These are phyloP conservation scores for Pugionium dolabratum DNA, from an alignment of 345 rosid genomes.

Conservation along the genomic window DNA sequence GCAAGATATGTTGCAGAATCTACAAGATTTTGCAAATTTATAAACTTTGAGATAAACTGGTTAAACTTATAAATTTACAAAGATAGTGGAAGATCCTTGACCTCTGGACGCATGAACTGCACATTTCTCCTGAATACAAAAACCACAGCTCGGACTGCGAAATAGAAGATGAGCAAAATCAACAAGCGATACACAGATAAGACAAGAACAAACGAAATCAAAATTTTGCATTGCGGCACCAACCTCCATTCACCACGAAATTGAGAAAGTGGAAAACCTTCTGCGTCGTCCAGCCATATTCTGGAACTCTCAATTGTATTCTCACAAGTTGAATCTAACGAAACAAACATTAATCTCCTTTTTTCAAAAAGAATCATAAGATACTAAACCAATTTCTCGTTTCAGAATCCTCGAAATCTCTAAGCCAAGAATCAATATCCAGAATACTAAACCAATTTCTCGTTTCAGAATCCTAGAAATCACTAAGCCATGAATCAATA, in stretches of 20 bases:
- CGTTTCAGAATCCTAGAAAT: neutral
- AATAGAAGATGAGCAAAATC: conserved; percentile 17
- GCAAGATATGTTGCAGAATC: conserved; percentile 76
- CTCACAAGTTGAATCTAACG: conserved; percentile 78
- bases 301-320: conserved; percentile 88
- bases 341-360: conserved; percentile 12
- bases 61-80: neutral
- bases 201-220: neutral
- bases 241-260: conserved; percentile 87
- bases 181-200: conserved; percentile 4
- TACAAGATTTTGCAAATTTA: conserved; percentile 32
- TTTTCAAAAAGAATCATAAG: neutral
- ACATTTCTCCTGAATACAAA: conserved; percentile 70
- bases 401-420: conserved; percentile 2
- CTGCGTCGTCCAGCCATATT: conserved; percentile 96
- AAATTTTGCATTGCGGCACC: conserved; percentile 27
- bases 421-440: conserved; percentile 6
- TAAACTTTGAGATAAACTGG: neutral
- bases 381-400: conserved; percentile 1
- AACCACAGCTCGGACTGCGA: conserved; percentile 67
- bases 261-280: conserved; percentile 93
- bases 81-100: conserved; percentile 11
- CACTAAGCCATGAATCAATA: too few relatives aligned
- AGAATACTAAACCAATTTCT: neutral
- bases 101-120: conserved; percentile 64